Base-by-base conservation (phyloP, 371 early-diverging fungal species). In the Thermomucor indicae-seudaticae region DNA sequence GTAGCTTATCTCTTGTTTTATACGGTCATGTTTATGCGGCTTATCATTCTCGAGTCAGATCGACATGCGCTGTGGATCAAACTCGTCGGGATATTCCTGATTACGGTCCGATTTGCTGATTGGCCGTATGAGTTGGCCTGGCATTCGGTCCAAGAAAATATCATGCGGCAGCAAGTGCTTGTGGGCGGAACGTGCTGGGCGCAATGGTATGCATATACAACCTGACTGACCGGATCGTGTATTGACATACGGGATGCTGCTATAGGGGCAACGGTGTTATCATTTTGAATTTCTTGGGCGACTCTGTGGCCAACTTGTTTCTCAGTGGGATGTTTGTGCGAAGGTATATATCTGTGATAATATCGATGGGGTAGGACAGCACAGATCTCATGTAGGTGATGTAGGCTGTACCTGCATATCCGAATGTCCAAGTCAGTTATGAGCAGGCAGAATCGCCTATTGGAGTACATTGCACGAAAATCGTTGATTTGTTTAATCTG, bases 241-340 rank as follows among this genome's bases (percentile, higher is more conserved):
- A 47, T 47, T 37, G 16, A 22, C 24, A 38, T 23, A 45, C 46
- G 31, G n/a, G 45, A 20, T 22, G 6, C 12, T 1, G 7, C 34
- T 14, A 8, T 37, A 70, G 74, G 74, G 66, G 60, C 6, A 54
- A 53, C 19, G 75, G 71, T 41, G 75, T 74, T n/a, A 59, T 74
- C 22, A 66, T 68, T 17, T 47, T 74, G 7, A 70, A 70, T 49
- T 74, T 74, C 47, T 52, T 74, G 31, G 58, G 66, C 19, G 75
- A 74, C 49, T 37, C 60, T 27, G 39, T 74, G 17, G 62, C 64
- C 24, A 74, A 65, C 24, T 28, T 74, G 8, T 74, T 74, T 27
- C 49, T 74, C 20, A 70, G 75, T 55, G 75, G 75, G 30, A 65
- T 70, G 70, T 74, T 74, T 62, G 75, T 74, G 10, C 54, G 66